phyloP scores from a whole-genome alignment of 176 grass and related monocot species.

The Cenchrus purpureus region DNA sequence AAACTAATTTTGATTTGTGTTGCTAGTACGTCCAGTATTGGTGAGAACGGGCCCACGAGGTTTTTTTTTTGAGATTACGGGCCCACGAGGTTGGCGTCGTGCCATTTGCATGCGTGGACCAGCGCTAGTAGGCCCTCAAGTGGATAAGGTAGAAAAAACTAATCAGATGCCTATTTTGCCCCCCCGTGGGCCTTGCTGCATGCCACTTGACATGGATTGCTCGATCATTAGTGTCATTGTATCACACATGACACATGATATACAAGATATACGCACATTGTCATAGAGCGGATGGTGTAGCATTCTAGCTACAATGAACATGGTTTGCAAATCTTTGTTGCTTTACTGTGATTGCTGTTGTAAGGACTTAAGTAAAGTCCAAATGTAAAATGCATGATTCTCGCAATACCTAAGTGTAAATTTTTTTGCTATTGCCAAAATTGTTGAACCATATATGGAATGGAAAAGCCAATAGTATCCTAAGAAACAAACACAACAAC shows the following conservation, averaged over 20 bases:
- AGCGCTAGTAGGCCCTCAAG: not conserved
- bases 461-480: too few relatives aligned
- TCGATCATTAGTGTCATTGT: not conserved
- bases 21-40: too few relatives aligned
- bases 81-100: not conserved
- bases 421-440: too few relatives aligned
- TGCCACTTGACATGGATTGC: not conserved
- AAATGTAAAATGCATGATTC: too few relatives aligned
- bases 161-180: not conserved
- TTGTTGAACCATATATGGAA: too few relatives aligned
- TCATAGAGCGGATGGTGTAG: not conserved
- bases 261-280: not conserved
- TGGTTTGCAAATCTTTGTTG: too few relatives aligned
- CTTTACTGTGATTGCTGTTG: too few relatives aligned
- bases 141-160: slow-evolving; percentile 31
- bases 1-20: too few relatives aligned
- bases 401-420: too few relatives aligned
- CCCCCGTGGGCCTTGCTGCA: not conserved
- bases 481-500: too few relatives aligned
- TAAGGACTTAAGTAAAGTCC: too few relatives aligned
- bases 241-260: not conserved
- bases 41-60: not conserved
- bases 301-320: not conserved
- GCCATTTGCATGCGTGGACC: slow-evolving; percentile 11
- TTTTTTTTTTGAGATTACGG: too few relatives aligned